Evolutionary conservation across 2,329 filamentous ascomycete species (phyloP).

Genomic region (Leptographium wingfieldii): DNA sequence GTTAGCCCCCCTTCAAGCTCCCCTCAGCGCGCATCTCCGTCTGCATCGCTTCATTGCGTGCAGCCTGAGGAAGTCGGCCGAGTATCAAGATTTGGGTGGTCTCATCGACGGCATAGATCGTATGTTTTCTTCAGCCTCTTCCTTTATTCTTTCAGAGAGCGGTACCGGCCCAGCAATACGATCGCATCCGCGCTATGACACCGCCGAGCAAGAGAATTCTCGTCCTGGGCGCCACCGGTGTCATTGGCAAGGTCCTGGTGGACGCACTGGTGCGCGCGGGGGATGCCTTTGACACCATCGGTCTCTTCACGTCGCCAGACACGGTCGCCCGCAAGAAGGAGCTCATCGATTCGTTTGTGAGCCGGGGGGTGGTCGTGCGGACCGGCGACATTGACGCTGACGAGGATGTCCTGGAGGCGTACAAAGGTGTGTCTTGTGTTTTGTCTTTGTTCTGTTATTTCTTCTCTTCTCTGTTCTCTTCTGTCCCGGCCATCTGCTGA

Average conservation of each 20-base stretch:
- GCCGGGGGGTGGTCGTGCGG: conserved; percentile 2
- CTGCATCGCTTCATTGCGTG: neutral
- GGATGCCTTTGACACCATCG: conserved; percentile 21
- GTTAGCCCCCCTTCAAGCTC: neutral
- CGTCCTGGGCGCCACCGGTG: conserved; percentile 21
- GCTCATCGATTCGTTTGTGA: neutral
- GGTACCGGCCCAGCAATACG: neutral
- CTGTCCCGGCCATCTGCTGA: neutral
- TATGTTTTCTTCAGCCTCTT: neutral
- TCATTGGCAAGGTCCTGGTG: conserved; percentile 23
- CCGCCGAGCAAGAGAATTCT: conserved; percentile 13
- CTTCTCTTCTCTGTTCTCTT: neutral
- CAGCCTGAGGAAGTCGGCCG: neutral
- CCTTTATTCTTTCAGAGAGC: neutral
- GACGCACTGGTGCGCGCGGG: conserved; percentile 19
- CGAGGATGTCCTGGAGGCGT: conserved; percentile 4
- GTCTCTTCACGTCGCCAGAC: conserved; percentile 34
- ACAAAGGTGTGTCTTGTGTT: conserved; percentile 1
- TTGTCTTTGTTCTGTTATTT: too few species aligned
- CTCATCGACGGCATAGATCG: neutral
- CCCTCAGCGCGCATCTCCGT: conserved; percentile 1
- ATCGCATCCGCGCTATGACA: neutral
- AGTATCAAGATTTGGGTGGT: neutral
- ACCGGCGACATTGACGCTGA: conserved; percentile 6
- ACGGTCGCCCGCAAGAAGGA: conserved; percentile 4